Conservation (phyloP, 345 rosid genomes). For the Anastatica hierochuntica region DNA sequence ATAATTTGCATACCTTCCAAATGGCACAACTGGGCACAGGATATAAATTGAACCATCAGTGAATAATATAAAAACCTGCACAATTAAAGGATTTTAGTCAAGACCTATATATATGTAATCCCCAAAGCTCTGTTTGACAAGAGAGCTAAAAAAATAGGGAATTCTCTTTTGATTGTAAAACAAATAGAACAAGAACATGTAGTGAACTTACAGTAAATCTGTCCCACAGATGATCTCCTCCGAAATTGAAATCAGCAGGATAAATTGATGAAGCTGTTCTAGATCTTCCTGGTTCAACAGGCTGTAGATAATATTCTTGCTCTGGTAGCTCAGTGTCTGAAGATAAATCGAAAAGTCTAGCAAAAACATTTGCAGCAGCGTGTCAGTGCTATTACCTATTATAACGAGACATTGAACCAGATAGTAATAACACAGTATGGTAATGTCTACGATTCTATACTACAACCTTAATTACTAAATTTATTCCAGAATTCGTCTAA, state of each 20-base stretch:
- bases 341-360: constrained; percentile 79
- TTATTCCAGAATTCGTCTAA: not conserved
- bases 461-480: constrained; percentile 1
- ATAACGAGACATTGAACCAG: not conserved
- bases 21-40: constrained; percentile 86
- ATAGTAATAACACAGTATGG: too few relatives aligned
- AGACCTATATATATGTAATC: constrained; percentile 2
- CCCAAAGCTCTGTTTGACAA: constrained; percentile 6
- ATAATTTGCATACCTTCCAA: constrained; percentile 59
- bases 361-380: constrained; percentile 16
- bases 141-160: not conserved
- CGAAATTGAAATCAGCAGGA: constrained; percentile 78
- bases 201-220: constrained; percentile 70
- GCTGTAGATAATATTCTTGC: constrained; percentile 91
- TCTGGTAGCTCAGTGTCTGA: constrained; percentile 64
- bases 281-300: constrained; percentile 74
- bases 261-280: constrained; percentile 67
- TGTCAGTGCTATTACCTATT: constrained; percentile 3
- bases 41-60: constrained; percentile 77
- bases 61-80: constrained; percentile 83
- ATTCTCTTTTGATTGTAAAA: not conserved
- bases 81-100: constrained; percentile 5
- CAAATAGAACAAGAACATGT: not conserved
- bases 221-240: constrained; percentile 96
- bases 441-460: not conserved